A percentile compares a stretch with the other conserved stretches of the same genome.
Evolutionary conservation across 2,329 filamentous ascomycete species (phyloP).

Genomic region (Aspergillus japonicus): DNA sequence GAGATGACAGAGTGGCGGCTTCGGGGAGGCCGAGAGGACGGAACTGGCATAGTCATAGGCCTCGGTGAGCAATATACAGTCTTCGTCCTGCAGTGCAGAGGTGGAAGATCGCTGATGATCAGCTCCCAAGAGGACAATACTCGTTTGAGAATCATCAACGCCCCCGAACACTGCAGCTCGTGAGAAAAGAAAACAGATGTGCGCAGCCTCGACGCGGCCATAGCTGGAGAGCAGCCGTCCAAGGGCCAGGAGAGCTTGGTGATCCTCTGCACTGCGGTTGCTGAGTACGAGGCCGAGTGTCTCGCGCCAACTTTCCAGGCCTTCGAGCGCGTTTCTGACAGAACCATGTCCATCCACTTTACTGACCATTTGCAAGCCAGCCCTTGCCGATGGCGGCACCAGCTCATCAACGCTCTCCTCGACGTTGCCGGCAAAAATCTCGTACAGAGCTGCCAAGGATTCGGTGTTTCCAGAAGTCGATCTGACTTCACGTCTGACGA

Average conservation of each 20-base stretch:
- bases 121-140: slow-evolving; percentile 80
- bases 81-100: slow-evolving; percentile 74
- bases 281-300: slow-evolving; percentile 81
- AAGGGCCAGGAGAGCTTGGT: slow-evolving; percentile 72
- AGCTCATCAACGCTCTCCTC: slow-evolving; percentile 96
- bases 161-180: slow-evolving; percentile 73
- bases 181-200: slow-evolving; percentile 90
- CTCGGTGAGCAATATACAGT: slow-evolving; percentile 90
- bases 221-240: slow-evolving; percentile 82
- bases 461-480: slow-evolving; percentile 76
- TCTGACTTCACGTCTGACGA: slow-evolving; percentile 92
- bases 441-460: slow-evolving; percentile 86
- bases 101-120: slow-evolving; percentile 72
- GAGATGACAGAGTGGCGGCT: slow-evolving; percentile 71
- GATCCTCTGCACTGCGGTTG: slow-evolving; percentile 81
- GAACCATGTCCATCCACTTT: slow-evolving; percentile 61
- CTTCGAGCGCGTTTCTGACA: slow-evolving; percentile 72
- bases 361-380: slow-evolving; percentile 86
- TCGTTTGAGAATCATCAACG: slow-evolving; percentile 73
- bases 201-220: slow-evolving; percentile 83
- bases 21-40: slow-evolving; percentile 59
- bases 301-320: slow-evolving; percentile 91
- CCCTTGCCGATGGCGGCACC: slow-evolving; percentile 86
- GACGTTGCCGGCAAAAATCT: slow-evolving; percentile 87
- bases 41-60: slow-evolving; percentile 89